Conservation (phyloP, 164 flowering plant genomes). For the Berberis thunbergii region DNA sequence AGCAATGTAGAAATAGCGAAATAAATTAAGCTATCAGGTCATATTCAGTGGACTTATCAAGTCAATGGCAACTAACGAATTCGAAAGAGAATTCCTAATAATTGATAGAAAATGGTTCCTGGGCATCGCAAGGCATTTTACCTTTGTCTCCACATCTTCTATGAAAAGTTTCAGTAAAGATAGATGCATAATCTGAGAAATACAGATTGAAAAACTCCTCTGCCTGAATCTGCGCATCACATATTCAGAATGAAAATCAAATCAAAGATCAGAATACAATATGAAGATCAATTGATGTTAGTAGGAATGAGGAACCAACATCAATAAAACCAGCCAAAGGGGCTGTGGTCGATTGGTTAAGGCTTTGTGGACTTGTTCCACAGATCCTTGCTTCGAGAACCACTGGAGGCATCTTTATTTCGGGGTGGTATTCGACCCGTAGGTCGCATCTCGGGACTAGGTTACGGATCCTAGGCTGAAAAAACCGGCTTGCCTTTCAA, state of each 20-base stretch:
- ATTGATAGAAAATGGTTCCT: neutral
- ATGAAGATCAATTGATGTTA: neutral
- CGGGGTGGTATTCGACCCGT: too few species aligned
- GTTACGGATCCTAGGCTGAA: too few species aligned
- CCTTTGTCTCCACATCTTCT: conserved; percentile 86
- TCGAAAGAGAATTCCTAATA: neutral
- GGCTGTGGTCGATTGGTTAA: too few species aligned
- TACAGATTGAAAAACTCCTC: conserved; percentile 72
- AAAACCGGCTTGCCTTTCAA: too few species aligned
- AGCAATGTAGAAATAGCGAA: neutral
- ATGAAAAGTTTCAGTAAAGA: conserved; percentile 68
- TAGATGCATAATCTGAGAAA: conserved; percentile 56
- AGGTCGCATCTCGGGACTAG: too few species aligned
- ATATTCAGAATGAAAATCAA: neutral
- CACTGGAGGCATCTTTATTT: too few species aligned
- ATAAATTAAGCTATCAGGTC: neutral
- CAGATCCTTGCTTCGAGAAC: too few species aligned
- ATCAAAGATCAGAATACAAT: neutral
- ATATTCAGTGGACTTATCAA: neutral
- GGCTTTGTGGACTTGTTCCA: too few species aligned
- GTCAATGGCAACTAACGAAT: neutral
- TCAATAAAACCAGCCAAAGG: too few species aligned
- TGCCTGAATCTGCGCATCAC: conserved; percentile 46
- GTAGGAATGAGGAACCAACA: too few species aligned
- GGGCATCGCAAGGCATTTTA: conserved; percentile 12